Conservation (phyloP, 2,329 filamentous ascomycete genomes). For the Colletotrichum endophyticum region DNA sequence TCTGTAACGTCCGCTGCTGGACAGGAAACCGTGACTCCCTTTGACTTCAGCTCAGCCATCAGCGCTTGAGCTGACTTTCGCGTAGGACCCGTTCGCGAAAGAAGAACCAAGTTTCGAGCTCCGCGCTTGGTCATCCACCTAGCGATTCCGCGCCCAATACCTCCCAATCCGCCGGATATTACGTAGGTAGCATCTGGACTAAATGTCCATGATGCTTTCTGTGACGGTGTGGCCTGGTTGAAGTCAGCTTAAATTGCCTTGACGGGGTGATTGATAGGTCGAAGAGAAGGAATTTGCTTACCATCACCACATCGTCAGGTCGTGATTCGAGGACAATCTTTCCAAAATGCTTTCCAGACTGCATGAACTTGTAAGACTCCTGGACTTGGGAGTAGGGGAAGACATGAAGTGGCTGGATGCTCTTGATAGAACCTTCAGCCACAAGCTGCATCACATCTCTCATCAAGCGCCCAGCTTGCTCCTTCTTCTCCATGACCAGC, state of each 20-base stretch:
- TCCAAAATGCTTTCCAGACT: conserved; percentile 41
- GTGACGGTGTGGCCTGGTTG: background rate
- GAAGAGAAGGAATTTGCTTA: background rate
- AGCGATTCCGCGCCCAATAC: conserved; percentile 27
- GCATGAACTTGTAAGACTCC: conserved; percentile 44
- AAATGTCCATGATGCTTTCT: conserved; percentile 1
- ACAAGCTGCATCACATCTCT: background rate
- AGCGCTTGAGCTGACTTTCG: conserved; percentile 15
- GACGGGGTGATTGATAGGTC: background rate
- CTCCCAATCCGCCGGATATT: conserved; percentile 32
- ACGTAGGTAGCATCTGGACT: conserved; percentile 28
- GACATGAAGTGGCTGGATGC: conserved; percentile 23
- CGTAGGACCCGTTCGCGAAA: conserved; percentile 28
- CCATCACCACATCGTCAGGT: background rate
- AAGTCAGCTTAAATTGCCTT: background rate
- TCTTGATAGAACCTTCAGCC: background rate
- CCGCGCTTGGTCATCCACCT: conserved; percentile 28
- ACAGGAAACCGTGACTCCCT: conserved; percentile 20
- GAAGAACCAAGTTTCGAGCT: conserved; percentile 31
- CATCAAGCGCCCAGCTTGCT: conserved; percentile 4
- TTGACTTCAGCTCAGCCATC: conserved; percentile 22
- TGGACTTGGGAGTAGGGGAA: conserved; percentile 29
- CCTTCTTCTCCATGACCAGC: conserved; percentile 19
- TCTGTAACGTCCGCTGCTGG: conserved; percentile 33
- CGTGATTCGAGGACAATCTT: conserved; percentile 37